Evolutionary conservation across 140 eudicot species (phyloP).

Genomic region (Erigeron philadelphicus): DNA sequence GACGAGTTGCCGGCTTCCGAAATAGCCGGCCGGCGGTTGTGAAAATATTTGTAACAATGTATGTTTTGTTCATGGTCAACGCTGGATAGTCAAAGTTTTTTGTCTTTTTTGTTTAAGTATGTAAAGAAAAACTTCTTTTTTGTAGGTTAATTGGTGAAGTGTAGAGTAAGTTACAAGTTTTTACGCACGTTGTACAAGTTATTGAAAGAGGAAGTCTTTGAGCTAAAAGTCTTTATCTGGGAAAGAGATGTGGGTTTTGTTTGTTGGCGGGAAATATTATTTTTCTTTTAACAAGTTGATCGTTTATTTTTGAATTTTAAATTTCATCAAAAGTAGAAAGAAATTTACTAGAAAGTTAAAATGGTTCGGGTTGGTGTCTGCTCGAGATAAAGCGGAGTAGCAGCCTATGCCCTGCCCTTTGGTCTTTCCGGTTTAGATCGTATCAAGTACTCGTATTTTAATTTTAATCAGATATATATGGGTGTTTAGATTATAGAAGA

Average conservation of each 20-base stretch:
- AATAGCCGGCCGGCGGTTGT: slow-evolving; percentile 26
- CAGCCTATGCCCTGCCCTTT: no score
- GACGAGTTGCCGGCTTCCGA: slow-evolving; percentile 26
- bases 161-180: not conserved
- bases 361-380: no score
- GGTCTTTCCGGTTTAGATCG: no score
- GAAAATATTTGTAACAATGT: not conserved
- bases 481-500: no score
- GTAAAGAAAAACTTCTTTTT: not conserved
- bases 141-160: not conserved
- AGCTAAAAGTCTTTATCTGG: not conserved
- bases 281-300: not conserved
- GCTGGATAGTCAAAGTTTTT: not conserved
- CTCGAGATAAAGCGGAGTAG: no score
- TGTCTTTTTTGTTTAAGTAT: not conserved
- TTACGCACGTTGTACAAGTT: slow-evolving; percentile 9
- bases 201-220: not conserved
- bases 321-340: no score
- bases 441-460: no score
- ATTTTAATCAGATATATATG: no score
- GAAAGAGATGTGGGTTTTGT: not conserved
- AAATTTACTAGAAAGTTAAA: no score
- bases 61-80: slow-evolving; percentile 15
- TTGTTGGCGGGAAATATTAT: slow-evolving; percentile 23
- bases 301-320: no score